Evolutionary conservation across 2,329 filamentous ascomycete species (phyloP).

Genomic region (Ophiostoma triangulosporum): DNA sequence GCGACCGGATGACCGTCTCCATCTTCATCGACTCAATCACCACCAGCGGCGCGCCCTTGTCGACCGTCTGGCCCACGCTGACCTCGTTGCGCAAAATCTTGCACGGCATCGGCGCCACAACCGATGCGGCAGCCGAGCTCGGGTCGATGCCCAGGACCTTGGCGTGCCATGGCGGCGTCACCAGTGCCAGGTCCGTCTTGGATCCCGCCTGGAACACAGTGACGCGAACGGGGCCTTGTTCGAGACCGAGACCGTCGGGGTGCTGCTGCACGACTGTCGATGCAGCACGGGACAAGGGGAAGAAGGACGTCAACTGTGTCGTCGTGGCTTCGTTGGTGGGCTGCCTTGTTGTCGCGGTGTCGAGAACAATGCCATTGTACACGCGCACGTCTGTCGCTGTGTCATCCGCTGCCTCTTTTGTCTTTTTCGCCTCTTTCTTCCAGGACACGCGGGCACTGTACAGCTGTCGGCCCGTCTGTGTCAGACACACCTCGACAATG

Average conservation of each 20-base stretch:
- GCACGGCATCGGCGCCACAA: slow-evolving; percentile 92
- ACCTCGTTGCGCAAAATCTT: slow-evolving; percentile 90
- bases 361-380: slow-evolving; percentile 33
- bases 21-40: slow-evolving; percentile 91
- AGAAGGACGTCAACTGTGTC: slow-evolving; percentile 54
- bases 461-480: slow-evolving; percentile 32
- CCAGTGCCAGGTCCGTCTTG: slow-evolving; percentile 44
- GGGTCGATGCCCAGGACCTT: slow-evolving; percentile 59
- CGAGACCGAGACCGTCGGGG: slow-evolving; percentile 2
- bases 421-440: slow-evolving; percentile 8
- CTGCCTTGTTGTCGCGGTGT: slow-evolving; percentile 18
- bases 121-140: slow-evolving; percentile 68
- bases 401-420: neutral
- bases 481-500: slow-evolving; percentile 39
- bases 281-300: slow-evolving; percentile 64
- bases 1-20: slow-evolving; percentile 72
- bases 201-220: slow-evolving; percentile 63
- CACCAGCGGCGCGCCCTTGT: slow-evolving; percentile 75
- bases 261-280: slow-evolving; percentile 57
- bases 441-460: slow-evolving; percentile 34
- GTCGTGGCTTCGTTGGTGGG: slow-evolving; percentile 14
- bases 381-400: slow-evolving; percentile 17
- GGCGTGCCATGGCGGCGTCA: slow-evolving; percentile 64
- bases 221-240: slow-evolving; percentile 37
- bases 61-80: slow-evolving; percentile 63